Conservation (phyloP, 108 stramenopile species). For the Nannochloropsis granulata region DNA sequence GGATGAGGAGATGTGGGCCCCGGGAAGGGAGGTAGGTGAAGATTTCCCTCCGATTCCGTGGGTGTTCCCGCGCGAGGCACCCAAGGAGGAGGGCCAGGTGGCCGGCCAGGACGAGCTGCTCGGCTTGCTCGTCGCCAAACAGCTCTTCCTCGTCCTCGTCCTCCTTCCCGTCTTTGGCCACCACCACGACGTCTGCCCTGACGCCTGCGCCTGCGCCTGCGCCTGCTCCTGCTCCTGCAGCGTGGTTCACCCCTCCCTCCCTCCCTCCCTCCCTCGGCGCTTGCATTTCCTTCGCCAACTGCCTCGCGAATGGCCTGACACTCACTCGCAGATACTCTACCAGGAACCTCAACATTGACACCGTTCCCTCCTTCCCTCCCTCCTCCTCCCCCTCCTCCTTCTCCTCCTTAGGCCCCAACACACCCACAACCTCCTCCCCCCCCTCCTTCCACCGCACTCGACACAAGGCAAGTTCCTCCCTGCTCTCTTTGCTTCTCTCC, state of each 20-base stretch:
- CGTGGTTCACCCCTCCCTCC: not conserved
- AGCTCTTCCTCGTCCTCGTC: not conserved
- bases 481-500: not conserved
- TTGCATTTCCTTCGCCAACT: not conserved
- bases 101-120: not conserved
- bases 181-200: too few relatives aligned
- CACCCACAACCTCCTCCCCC: not conserved
- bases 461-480: not conserved
- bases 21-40: not conserved
- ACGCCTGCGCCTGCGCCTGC: too few relatives aligned
- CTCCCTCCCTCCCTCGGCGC: not conserved
- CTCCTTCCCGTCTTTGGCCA: not conserved
- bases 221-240: too few relatives aligned
- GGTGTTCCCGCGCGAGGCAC: not conserved
- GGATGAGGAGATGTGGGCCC: not conserved
- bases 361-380: too few relatives aligned
- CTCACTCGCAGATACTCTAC: not conserved
- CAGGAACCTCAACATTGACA: not conserved
- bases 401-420: not conserved
- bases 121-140: not conserved
- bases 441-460: not conserved
- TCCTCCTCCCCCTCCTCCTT: not conserved
- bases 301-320: not conserved
- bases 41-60: not conserved
- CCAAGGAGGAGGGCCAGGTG: not conserved